Base-by-base conservation (phyloP, 192 early-diverging fungal species). In the Coemansia sp. region DNA sequence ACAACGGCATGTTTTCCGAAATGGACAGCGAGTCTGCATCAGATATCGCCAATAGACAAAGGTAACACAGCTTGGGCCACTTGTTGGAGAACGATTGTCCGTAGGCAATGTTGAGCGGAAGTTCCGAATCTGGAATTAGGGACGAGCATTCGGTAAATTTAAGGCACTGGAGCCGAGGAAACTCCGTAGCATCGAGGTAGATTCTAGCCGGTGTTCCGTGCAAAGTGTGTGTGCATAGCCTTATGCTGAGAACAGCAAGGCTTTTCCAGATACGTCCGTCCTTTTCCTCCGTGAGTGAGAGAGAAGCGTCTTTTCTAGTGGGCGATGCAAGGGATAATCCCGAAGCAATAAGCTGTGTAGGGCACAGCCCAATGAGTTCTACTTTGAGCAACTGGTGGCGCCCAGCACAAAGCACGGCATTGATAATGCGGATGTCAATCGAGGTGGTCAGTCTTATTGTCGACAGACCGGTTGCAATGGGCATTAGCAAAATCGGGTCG, bases 391-490 rank as follows among this genome's bases (percentile, higher is more conserved):
- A 40, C 19, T 62, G 71, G n/a, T 11, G 12, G 0, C 63, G 61
- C 18, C 62, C 37, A 1, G 37, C 62, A 12, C 32, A 56, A 38
- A 82, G 52, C 8, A 77, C 71, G 5, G 61, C 56, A 42, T 71
- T 42, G 37, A 66, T 56, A 49, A 77, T 69, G 44, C 80, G 71
- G 12, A 77, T 71, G 38, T 82, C 80, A 11, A 82, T 63, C 1
- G 76, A 40, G 13, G 75, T 59, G 13, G 71, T 77, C 11, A 82
- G 52, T 21, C 68, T 68, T 41, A 82, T 43, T 39, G 54, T 61
- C 1, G 53, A 63, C 11, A 82, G 57, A 10, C 41, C 64, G 0
- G 48, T 38, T 4, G 68, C 49, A 1, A 72, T 39, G 10, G 43
- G 61, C 19, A 61, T 21, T 1, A 53, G 10, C 57, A 82, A 62